Conservation (phyloP, 2,329 filamentous ascomycete genomes). For the Alternaria atra region DNA sequence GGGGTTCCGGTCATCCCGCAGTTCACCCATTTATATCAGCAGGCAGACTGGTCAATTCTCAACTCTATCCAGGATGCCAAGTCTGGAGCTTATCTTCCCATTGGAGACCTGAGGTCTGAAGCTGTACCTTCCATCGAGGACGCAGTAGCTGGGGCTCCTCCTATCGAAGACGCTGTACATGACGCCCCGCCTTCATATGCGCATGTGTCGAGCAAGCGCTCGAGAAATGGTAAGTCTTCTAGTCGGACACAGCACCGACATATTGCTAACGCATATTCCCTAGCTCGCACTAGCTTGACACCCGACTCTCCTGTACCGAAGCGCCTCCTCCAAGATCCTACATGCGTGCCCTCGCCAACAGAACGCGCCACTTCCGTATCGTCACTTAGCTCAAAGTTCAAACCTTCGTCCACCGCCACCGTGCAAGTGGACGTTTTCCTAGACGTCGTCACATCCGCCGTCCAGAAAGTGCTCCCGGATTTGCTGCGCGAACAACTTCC, state of each 20-base stretch:
- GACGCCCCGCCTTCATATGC: constrained; percentile 11
- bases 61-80: not conserved
- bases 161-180: not conserved
- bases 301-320: constrained; percentile 11
- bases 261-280: not conserved
- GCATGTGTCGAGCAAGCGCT: constrained; percentile 8
- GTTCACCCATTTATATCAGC: constrained; percentile 4
- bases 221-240: constrained; percentile 4
- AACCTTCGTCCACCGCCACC: constrained; percentile 9
- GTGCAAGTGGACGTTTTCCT: constrained; percentile 10
- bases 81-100: not conserved
- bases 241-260: not conserved
- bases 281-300: constrained; percentile 10
- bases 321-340: constrained; percentile 5
- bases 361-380: not conserved
- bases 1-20: constrained; percentile 4
- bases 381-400: no score
- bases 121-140: not conserved
- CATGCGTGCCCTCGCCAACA: constrained; percentile 1
- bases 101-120: not conserved
- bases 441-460: constrained; percentile 6
- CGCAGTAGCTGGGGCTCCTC: not conserved
- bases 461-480: no score
- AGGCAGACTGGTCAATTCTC: constrained; percentile 9
- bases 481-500: no score